Conservation (phyloP, 129 eudicot genomes). For the Calendula officinalis region DNA sequence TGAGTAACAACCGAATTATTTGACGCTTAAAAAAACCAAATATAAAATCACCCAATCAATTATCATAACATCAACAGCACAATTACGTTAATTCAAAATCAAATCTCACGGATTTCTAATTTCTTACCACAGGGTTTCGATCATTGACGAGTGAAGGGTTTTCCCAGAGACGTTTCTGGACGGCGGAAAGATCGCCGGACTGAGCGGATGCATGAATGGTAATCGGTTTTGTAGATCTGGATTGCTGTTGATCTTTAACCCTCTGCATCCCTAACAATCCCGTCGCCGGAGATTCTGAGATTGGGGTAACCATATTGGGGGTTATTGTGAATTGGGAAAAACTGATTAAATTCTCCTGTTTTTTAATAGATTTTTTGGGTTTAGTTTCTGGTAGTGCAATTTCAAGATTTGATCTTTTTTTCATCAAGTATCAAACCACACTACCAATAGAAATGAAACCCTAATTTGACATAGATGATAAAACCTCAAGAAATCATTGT, state of each 20-base stretch:
- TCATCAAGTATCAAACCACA: background rate
- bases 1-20: background rate
- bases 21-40: conserved; percentile 2
- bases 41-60: background rate
- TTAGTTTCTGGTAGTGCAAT: conserved; percentile 8
- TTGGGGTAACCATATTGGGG: background rate
- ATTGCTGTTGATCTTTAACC: conserved; percentile 39
- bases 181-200: conserved; percentile 68
- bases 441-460: conserved; percentile 19
- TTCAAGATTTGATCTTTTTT: conserved; percentile 23
- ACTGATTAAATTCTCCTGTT: background rate
- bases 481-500: conserved; percentile 20
- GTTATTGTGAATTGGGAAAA: too few relatives aligned
- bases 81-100: background rate
- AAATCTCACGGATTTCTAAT: background rate
- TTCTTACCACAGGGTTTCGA: conserved; percentile 87
- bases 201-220: conserved; percentile 87
- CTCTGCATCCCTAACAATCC: conserved; percentile 7
- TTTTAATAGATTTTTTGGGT: conserved; percentile 7
- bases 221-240: conserved; percentile 60
- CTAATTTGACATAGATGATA: background rate
- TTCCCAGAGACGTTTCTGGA: conserved; percentile 54
- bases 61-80: background rate
- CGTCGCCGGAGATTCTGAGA: conserved; percentile 5
- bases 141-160: conserved; percentile 87